Evolutionary conservation across 2,329 filamentous ascomycete species (phyloP).

Genomic region (Penicillium sp.): DNA sequence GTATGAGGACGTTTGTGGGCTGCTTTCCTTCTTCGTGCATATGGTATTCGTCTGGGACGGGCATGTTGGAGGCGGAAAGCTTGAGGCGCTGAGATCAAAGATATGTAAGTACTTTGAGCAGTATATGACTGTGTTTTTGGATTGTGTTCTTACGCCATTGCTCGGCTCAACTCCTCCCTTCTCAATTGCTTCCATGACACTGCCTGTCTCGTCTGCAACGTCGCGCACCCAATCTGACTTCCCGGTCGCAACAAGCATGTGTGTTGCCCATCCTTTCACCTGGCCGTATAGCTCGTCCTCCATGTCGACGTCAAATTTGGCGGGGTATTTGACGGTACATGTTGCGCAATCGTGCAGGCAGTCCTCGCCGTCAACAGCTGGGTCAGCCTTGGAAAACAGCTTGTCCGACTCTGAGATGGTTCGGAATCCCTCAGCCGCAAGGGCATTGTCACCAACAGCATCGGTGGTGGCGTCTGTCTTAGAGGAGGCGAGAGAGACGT

Average conservation of each 20-base stretch:
- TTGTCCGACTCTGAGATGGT: constrained; percentile 49
- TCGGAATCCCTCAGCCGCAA: constrained; percentile 43
- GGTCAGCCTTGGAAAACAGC: constrained; percentile 74
- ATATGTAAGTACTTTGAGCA: constrained; percentile 6
- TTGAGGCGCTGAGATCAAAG: constrained; percentile 66
- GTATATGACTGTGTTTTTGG: not conserved
- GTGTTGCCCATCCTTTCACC: constrained; percentile 83
- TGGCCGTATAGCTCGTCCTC: constrained; percentile 79
- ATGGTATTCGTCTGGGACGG: constrained; percentile 67
- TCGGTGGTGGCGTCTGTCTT: constrained; percentile 23
- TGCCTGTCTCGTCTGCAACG: constrained; percentile 83
- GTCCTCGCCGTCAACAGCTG: constrained; percentile 80
- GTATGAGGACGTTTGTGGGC: constrained; percentile 78
- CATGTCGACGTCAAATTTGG: constrained; percentile 70
- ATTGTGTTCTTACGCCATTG: constrained; percentile 41
- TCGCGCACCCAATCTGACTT: constrained; percentile 93
- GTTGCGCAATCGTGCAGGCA: constrained; percentile 83
- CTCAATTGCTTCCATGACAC: constrained; percentile 75
- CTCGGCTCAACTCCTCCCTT: constrained; percentile 42
- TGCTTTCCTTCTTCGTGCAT: constrained; percentile 55
- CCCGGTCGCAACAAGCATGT: constrained; percentile 89
- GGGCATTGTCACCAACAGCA: constrained; percentile 20
- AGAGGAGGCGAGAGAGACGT: constrained; percentile 24
- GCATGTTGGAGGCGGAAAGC: constrained; percentile 90
- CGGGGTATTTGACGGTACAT: constrained; percentile 78